These are phyloP conservation scores for Mycena floridula DNA, from an alignment of 768 basidiomycete genomes.

Conservation along the genomic window DNA sequence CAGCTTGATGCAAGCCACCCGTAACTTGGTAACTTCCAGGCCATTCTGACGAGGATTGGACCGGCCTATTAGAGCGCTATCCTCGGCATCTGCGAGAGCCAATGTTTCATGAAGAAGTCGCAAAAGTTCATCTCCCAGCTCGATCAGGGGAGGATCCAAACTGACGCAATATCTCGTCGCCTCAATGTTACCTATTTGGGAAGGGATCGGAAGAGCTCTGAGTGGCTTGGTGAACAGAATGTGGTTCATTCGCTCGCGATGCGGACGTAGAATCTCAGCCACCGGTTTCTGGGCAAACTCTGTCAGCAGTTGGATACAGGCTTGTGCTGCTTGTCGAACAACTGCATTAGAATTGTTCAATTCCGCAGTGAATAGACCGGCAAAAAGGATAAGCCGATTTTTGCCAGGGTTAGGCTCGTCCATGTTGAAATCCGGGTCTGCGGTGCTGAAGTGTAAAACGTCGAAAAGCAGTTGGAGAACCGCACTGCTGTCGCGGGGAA, in stretches of 20 bases:
- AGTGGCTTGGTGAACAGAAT: slow-evolving; percentile 96
- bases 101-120: slow-evolving; percentile 90
- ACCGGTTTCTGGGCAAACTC: slow-evolving; percentile 65
- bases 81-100: slow-evolving; percentile 93
- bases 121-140: slow-evolving; percentile 87
- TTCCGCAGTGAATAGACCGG: slow-evolving; percentile 84
- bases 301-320: slow-evolving; percentile 73
- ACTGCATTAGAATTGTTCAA: slow-evolving; percentile 80
- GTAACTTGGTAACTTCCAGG: slow-evolving; percentile 79
- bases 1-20: slow-evolving; percentile 90
- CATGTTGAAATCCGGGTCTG: slow-evolving; percentile 36
- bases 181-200: slow-evolving; percentile 98
- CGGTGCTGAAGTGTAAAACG: slow-evolving; percentile 57
- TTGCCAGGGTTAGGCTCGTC: slow-evolving; percentile 39
- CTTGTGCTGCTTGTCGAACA: slow-evolving; percentile 80
- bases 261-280: slow-evolving; percentile 73
- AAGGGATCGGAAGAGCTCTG: slow-evolving; percentile 87
- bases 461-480: slow-evolving; percentile 71
- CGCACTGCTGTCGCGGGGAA: slow-evolving; percentile 75
- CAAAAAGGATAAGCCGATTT: slow-evolving; percentile 59
- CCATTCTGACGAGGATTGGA: slow-evolving; percentile 70
- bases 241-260: slow-evolving; percentile 82
- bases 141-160: slow-evolving; percentile 83
- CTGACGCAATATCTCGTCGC: slow-evolving; percentile 92
- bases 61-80: slow-evolving; percentile 72